Percentiles rank a stretch among this genome's conserved stretches.
These are phyloP conservation scores for Schizothecium vesticola DNA, from an alignment of 495 filamentous ascomycete species.

Conservation along the genomic window DNA sequence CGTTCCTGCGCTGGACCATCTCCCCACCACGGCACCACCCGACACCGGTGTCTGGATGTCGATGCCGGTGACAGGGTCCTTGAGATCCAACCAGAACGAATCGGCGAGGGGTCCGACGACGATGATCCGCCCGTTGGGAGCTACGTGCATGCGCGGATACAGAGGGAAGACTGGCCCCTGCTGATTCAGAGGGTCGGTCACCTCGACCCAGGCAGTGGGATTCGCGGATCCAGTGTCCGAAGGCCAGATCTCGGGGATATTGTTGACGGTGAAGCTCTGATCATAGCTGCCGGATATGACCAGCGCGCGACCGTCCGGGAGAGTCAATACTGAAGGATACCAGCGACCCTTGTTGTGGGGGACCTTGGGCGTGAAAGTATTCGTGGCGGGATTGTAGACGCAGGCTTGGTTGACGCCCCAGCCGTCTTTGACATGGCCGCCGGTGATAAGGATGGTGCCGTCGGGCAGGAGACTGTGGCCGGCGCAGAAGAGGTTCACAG, in stretches of 20 bases:
- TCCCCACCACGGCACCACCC: not conserved
- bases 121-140: not conserved
- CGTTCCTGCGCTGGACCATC: not conserved
- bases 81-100: not conserved
- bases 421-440: slow-evolving; percentile 8
- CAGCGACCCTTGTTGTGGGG: slow-evolving; percentile 4
- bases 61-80: not conserved
- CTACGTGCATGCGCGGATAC: slow-evolving; percentile 1
- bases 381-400: not conserved
- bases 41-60: not conserved
- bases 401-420: slow-evolving; percentile 1
- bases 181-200: not conserved
- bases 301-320: slow-evolving; percentile 7
- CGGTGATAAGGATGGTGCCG: slow-evolving; percentile 4
- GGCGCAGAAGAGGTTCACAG: slow-evolving; percentile 10
- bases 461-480: slow-evolving; percentile 7
- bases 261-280: not conserved
- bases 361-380: slow-evolving; percentile 6
- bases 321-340: slow-evolving; percentile 9
- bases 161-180: not conserved
- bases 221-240: not conserved
- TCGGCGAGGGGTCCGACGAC: not conserved
- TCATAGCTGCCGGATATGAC: slow-evolving; percentile 5
- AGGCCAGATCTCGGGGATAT: slow-evolving; percentile 6
- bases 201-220: slow-evolving; percentile 2